Evolutionary conservation across 1,139 yeast species (phyloP).

Genomic region (Debaryomycetaceae sp.): DNA sequence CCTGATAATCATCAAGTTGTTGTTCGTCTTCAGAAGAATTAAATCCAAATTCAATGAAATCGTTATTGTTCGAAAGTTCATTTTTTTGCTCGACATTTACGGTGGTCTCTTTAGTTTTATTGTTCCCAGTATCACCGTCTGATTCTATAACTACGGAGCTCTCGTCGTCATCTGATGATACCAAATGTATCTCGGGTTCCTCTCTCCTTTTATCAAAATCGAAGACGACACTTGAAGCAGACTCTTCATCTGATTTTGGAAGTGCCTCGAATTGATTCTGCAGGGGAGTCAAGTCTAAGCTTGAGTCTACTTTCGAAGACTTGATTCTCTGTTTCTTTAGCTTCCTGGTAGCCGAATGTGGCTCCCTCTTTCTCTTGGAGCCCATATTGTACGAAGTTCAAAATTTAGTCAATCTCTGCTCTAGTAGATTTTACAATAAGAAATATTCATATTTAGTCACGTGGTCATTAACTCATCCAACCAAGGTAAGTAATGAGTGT

Average conservation of each 20-base stretch:
- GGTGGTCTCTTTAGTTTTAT: constrained; percentile 16
- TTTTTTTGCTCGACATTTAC: constrained; percentile 11
- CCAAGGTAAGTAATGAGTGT: no score
- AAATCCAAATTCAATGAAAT: constrained; percentile 61
- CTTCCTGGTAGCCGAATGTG: constrained; percentile 12
- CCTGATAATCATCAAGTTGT: constrained; percentile 18
- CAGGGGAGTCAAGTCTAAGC: constrained; percentile 20
- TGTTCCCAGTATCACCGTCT: constrained; percentile 18
- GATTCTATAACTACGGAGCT: constrained; percentile 36
- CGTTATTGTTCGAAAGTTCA: constrained; percentile 49
- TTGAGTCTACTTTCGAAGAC: constrained; percentile 9
- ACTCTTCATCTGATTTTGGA: constrained; percentile 16
- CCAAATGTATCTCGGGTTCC: constrained; percentile 13
- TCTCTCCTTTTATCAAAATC: constrained; percentile 13
- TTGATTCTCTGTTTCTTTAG: constrained; percentile 18
- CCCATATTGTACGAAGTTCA: constrained; percentile 10
- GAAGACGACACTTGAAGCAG: constrained; percentile 19
- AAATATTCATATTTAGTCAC: background rate
- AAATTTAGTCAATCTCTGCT: constrained; percentile 10
- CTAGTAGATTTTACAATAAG: background rate
- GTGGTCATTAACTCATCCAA: no score
- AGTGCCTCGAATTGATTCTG: constrained; percentile 21
- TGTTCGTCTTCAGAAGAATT: constrained; percentile 43
- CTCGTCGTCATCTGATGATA: constrained; percentile 10
- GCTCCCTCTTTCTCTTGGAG: constrained; percentile 20